phyloP scores from a whole-genome alignment of 352 stramenopile species.

The Globisporangium uncinulatum region DNA sequence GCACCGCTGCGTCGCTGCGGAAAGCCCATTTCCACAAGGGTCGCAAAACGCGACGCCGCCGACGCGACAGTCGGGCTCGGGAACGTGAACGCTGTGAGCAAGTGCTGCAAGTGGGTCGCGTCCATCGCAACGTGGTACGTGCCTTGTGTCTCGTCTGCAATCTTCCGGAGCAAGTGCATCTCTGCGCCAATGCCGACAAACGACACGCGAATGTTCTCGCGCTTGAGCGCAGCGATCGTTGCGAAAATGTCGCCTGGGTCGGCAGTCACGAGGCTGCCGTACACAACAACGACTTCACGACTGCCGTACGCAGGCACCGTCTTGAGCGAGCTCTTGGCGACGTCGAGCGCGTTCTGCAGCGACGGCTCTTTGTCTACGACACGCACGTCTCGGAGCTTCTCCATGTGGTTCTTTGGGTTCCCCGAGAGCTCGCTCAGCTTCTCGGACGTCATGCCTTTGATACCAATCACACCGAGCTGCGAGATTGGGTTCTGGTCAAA shows the following conservation, averaged over 20 bases:
- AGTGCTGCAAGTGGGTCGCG: constrained; percentile 86
- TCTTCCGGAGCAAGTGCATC: constrained; percentile 85
- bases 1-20: constrained; percentile 65
- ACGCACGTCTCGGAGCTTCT: constrained; percentile 58
- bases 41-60: constrained; percentile 57
- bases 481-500: constrained; percentile 95
- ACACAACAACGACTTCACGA: constrained; percentile 92
- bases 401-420: constrained; percentile 84
- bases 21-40: constrained; percentile 84
- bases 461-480: constrained; percentile 87
- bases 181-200: constrained; percentile 94
- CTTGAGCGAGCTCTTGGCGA: constrained; percentile 88
- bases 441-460: constrained; percentile 87
- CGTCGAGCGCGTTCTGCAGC: constrained; percentile 89
- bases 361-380: constrained; percentile 84
- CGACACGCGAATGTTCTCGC: constrained; percentile 89
- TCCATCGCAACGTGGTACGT: constrained; percentile 94
- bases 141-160: constrained; percentile 90
- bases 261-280: constrained; percentile 92
- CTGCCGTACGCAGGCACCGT: constrained; percentile 85
- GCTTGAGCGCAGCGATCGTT: constrained; percentile 88
- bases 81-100: constrained; percentile 92
- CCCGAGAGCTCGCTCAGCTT: constrained; percentile 89
- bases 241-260: constrained; percentile 96
- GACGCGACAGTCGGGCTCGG: constrained; percentile 87